Evolutionary conservation across 75 land plant genomes (phyloP), one percentile per base, ranked within the genome.

Genomic region (Picea glauca): DNA sequence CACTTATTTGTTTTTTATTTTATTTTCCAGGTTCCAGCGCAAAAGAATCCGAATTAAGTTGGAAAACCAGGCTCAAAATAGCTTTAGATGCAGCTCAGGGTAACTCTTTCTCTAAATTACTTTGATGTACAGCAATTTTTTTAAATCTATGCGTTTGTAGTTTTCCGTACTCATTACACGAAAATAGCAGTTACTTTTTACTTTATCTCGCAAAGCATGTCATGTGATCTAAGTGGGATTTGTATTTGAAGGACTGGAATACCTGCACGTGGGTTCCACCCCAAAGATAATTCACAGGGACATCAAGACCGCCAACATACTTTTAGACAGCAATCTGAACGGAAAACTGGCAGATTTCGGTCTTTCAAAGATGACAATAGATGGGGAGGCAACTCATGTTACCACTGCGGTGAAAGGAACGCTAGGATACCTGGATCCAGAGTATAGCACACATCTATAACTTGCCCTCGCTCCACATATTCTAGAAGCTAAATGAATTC

Each of bases 281-380:
- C 81, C 81, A 35, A 23, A 58, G n/a, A 82, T 85, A 31, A 83
- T 85, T 7, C 87, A 85, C 81, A 78, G 87, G n/a, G 87, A 85
- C 32, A 76, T 85, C 74, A 85, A 85, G 72, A 81, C 80, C 5
- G 67, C 78, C 64, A 85, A 85, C 67, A 82, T 85, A 40, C 76
- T 82, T 14, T 46, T 85, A 8, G 84, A 85, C 65, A 74, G 5
- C 56, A 63, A 82, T 26, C 76, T 78, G 57, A 83, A 84, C 43
- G 84, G 76, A n/a, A 75, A 60, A 57, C 78, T 78, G 2, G 79
- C 87, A 7, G 89, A 84, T 72, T 82, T 86, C 58, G 89, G 89
- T 13, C 78, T 87, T 40, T 80, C 83, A 60, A 81, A 76, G 58
- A 64, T 85, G 61, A 63, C 83, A 2, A 63, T 62, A 13, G 80